Evolutionary conservation across 148 eudicot genomes (phyloP), one percentile per base, ranked within the genome.

Genomic region (Vaccinium macrocarpon): DNA sequence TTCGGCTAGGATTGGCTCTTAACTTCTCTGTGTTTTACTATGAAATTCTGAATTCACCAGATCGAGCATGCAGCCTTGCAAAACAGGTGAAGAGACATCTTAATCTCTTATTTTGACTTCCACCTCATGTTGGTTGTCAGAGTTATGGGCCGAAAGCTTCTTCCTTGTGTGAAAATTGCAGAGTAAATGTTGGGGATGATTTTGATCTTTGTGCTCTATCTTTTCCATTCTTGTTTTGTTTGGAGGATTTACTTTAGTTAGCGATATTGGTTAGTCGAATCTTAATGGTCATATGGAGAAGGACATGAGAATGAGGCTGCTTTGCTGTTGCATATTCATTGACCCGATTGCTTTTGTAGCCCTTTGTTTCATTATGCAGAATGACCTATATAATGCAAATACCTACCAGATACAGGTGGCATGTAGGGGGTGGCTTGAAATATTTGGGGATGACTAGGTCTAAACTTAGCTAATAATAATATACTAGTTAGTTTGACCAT

Each of bases 21-120:
- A 85, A 85, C 81, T 85, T 85, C 59, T 85, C 87, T 51, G 87
- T 85, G 49, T 85, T 85, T n/a, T 85, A 85, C 76, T 85, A 85
- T 29, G 87, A 85, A 75, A 85, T 85, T 29, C 53, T 85, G 84
- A 85, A 85, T 62, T 85, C 87, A 18, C 84, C 87, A 57, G 87
- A 85, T 64, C 73, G 84, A 49, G 87, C 87, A 3, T 85, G 87
- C 57, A 85, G 25, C 52, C 87, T 85, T 50, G 87, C 87, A 74
- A 85, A 85, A 76, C 87, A 85, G 87, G 87, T 85, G 79, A 85
- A 19, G 29, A 8, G 16, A 73, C 16, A 23, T 72, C 49, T 72
- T 72, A 21, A 66, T 27, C 49, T 53, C 78, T 71, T 71, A n/a
- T 50, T 59, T 15, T 50, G 57, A 52, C 32, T 72, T 82, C 55